Evolutionary conservation across 2,329 filamentous ascomycete species (phyloP), one percentile per base, ranked within the genome.

Genomic region (Fusarium dlaminii): DNA sequence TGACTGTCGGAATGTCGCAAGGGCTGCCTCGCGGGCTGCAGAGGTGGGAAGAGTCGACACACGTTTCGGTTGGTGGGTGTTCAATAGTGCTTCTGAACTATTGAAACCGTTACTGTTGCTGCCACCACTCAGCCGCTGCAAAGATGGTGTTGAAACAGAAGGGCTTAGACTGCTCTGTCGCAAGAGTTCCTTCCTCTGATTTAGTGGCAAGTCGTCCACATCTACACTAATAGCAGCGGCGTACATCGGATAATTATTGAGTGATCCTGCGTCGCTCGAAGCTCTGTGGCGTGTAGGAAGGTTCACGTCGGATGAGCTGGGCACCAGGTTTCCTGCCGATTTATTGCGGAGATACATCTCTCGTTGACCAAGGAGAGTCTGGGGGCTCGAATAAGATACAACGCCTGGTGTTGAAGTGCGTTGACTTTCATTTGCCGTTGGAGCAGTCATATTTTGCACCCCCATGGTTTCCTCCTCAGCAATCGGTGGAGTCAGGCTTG

Each of bases 181-280:
- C 63, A 93, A 89, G 34, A 93, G 81, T 51, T 89, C 83, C 63
- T 87, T 88, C 48, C 93, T 90, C 76, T 93, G 89, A 46, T 90
- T 92, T 24, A 96, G 86, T 1, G 93, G 91, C 74, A 96, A 86
- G 63, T 95, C 89, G 68, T 95, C 93, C 4, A 87, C 84, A 73
- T 90, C 88, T 24, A 84, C 78, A 27, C 79, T 80, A 14, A 79
- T 68, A 63, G 75, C 73, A 27, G 79, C 71, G 43, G 77, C 67
- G 58, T 81, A 79, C 63, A 79, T 77, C 20, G 80, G 70, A 63
- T 84, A 81, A 70, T 84, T 82, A 72, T 82, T 73, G 15, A 86
- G 58, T 10, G 84, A 84, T 6, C 82, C 83, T 8, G 84, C 80
- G 51, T 89, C 87, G 66, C 84, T 86, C 2, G 78, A 77, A 5